phyloP scores from a whole-genome alignment of 306 rosid genomes.

The Abrus pulchellus region DNA sequence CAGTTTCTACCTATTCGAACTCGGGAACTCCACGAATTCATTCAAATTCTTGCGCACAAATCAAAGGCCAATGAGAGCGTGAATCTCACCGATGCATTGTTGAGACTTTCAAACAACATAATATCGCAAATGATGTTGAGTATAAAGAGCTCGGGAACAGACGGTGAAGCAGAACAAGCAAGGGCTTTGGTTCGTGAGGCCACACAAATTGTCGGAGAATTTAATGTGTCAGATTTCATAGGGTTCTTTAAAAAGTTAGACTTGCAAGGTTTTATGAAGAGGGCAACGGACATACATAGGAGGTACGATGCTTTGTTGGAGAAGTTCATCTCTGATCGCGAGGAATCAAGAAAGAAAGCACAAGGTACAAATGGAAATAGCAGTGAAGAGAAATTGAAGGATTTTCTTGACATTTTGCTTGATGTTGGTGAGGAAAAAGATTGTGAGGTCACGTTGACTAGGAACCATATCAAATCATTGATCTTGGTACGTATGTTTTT shows the following conservation, averaged over 20 bases:
- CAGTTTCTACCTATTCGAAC: constrained; percentile 42
- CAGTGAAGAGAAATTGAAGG: constrained; percentile 28
- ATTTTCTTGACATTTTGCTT: constrained; percentile 62
- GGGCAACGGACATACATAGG: constrained; percentile 46
- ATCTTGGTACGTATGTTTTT: constrained; percentile 46
- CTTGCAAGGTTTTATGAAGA: constrained; percentile 52
- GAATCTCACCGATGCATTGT: constrained; percentile 49
- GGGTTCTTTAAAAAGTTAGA: constrained; percentile 45
- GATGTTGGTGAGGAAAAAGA: constrained; percentile 47
- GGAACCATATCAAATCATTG: constrained; percentile 58
- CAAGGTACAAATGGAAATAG: background rate
- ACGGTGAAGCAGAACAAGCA: constrained; percentile 43
- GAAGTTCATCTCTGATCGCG: constrained; percentile 54
- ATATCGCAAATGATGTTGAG: constrained; percentile 61
- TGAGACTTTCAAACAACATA: constrained; percentile 55
- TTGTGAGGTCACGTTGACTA: constrained; percentile 46
- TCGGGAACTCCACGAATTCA: constrained; percentile 26
- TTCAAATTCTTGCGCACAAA: constrained; percentile 26
- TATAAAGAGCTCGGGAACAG: constrained; percentile 47
- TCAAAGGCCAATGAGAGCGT: constrained; percentile 36
- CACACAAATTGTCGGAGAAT: constrained; percentile 4
- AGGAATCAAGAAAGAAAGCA: constrained; percentile 41
- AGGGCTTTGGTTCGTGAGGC: constrained; percentile 50
- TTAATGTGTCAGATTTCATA: constrained; percentile 21
- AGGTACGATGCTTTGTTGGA: constrained; percentile 60